phyloP scores from a whole-genome alignment of 2,329 filamentous ascomycete genomes.

The Rutstroemia sp. region DNA sequence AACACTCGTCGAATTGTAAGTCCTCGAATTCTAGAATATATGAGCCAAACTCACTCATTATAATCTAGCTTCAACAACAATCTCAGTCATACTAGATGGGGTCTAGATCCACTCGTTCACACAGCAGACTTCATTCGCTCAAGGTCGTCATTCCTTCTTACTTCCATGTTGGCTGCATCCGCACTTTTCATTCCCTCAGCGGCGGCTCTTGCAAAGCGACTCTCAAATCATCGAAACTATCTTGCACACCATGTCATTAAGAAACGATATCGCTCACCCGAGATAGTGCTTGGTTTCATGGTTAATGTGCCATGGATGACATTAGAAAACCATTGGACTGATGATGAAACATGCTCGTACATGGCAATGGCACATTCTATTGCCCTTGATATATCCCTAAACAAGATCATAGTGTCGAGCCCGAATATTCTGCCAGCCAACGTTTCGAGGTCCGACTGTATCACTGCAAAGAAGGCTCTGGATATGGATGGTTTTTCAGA shows the following conservation, averaged over 20 bases:
- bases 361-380: slow-evolving; percentile 63
- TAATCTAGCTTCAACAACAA: slow-evolving; percentile 56
- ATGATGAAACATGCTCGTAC: slow-evolving; percentile 67
- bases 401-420: slow-evolving; percentile 56
- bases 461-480: slow-evolving; percentile 59
- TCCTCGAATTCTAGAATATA: not conserved
- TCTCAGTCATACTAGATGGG: slow-evolving; percentile 67
- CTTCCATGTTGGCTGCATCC: slow-evolving; percentile 61
- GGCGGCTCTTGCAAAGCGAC: slow-evolving; percentile 55
- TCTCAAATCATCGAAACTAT: slow-evolving; percentile 56
- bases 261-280: slow-evolving; percentile 58
- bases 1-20: slow-evolving; percentile 57
- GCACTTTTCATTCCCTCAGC: slow-evolving; percentile 60
- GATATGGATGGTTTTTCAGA: slow-evolving; percentile 61
- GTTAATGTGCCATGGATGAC: slow-evolving; percentile 72
- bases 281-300: slow-evolving; percentile 70
- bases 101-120: slow-evolving; percentile 60
- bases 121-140: slow-evolving; percentile 57
- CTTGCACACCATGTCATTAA: slow-evolving; percentile 56
- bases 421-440: slow-evolving; percentile 37
- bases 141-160: slow-evolving; percentile 64
- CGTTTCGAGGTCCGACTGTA: slow-evolving; percentile 58
- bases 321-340: slow-evolving; percentile 57
- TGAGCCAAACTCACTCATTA: not conserved
- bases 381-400: slow-evolving; percentile 60